Conservation (phyloP, 176 grass and related monocot genomes). For the Zea luxurians region DNA sequence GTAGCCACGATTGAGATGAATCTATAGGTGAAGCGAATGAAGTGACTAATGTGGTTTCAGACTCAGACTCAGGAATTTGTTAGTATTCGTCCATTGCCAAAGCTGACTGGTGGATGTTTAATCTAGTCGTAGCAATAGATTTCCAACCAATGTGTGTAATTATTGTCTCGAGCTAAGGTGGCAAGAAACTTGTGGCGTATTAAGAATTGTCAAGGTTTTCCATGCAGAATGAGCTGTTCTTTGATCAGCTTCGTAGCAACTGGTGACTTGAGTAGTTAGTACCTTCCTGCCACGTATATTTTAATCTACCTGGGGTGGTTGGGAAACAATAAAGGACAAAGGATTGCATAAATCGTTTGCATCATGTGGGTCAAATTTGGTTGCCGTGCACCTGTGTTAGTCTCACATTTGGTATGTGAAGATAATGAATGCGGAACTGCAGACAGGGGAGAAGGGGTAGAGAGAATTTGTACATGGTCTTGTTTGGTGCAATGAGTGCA, state of each 20-base stretch:
- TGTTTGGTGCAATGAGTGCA: not conserved
- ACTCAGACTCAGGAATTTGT: not conserved
- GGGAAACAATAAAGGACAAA: constrained; percentile 22
- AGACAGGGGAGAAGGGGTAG: not conserved
- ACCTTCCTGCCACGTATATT: constrained; percentile 28
- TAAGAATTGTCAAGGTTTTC: constrained; percentile 15
- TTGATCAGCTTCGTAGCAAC: constrained; percentile 32
- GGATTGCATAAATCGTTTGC: constrained; percentile 1
- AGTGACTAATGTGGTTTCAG: not conserved
- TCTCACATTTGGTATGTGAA: constrained; percentile 4
- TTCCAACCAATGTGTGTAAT: constrained; percentile 14
- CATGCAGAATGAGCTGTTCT: constrained; percentile 42
- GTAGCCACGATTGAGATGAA: constrained; percentile 3
- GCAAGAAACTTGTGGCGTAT: constrained; percentile 35
- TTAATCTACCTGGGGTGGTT: constrained; percentile 20
- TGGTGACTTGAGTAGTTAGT: constrained; percentile 26
- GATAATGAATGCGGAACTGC: not conserved
- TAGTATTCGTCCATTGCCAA: constrained; percentile 18
- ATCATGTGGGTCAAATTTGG: constrained; percentile 17
- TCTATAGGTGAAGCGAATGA: not conserved
- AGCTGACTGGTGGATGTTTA: not conserved
- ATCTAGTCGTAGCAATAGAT: not conserved
- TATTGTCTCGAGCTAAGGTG: constrained; percentile 13
- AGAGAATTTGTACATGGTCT: not conserved
- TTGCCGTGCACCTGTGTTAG: not conserved